phyloP scores from a whole-genome alignment of 495 filamentous ascomycete genomes.

The Neurospora tetrasperma region DNA sequence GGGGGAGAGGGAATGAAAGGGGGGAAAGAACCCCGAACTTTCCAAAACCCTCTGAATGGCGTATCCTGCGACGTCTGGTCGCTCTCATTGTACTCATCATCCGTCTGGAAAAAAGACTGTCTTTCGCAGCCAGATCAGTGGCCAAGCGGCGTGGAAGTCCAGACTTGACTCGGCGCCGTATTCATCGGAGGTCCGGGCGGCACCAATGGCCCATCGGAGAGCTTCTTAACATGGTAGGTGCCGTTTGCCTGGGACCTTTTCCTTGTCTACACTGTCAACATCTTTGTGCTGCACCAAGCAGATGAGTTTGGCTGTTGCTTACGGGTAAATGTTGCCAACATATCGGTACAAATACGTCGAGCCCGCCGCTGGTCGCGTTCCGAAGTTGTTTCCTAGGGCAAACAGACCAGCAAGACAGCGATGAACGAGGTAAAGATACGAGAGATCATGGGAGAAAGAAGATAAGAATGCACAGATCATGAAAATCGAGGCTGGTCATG shows the following conservation, averaged over 20 bases:
- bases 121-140: no score
- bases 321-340: conserved; percentile 33
- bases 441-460: conserved; percentile 16
- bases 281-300: neutral
- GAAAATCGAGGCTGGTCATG: no score
- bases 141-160: no score
- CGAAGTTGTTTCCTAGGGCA: no score
- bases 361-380: no score
- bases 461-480: neutral
- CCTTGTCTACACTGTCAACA: neutral
- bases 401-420: no score
- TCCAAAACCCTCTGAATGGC: no score
- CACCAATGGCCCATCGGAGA: conserved; percentile 18
- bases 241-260: conserved; percentile 9
- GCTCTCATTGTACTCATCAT: conserved; percentile 29
- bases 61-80: no score
- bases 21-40: no score
- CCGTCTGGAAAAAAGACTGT: no score
- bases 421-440: no score
- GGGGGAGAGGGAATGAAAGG: no score
- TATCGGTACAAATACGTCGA: neutral
- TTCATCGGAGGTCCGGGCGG: conserved; percentile 15
- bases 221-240: conserved; percentile 20
- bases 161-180: conserved; percentile 21
- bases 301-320: neutral